Conservation (phyloP, 805 yeast species). For the Metschnikowia picachoensis region DNA sequence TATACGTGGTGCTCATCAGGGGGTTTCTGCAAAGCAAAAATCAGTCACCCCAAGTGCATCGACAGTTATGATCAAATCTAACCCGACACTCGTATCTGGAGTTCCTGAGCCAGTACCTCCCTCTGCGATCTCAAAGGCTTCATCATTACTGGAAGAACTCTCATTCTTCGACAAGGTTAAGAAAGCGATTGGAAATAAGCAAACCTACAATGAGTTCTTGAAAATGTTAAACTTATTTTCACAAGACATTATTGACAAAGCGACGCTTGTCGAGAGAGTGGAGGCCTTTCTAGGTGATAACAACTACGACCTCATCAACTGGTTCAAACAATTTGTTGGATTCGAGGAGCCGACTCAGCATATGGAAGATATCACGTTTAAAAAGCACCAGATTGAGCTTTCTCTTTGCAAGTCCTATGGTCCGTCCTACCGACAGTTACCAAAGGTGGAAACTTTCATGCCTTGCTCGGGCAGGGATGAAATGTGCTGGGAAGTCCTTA, state of each 20-base stretch:
- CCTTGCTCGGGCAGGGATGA: constrained; percentile 98
- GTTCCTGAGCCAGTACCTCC: constrained; percentile 77
- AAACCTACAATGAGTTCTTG: constrained; percentile 86
- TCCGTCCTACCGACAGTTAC: constrained; percentile 88
- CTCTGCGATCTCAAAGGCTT: constrained; percentile 39
- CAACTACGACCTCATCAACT: constrained; percentile 70
- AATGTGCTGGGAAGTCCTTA: constrained; percentile 97
- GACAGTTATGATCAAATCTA: constrained; percentile 28
- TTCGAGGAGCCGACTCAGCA: constrained; percentile 79
- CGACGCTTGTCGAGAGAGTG: constrained; percentile 75
- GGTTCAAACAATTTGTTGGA: constrained; percentile 93
- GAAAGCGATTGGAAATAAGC: constrained; percentile 82
- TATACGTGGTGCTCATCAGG: constrained; percentile 35
- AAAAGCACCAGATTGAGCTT: constrained; percentile 87
- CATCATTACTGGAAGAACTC: constrained; percentile 77
- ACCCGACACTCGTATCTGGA: constrained; percentile 77
- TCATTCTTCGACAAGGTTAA: constrained; percentile 90
- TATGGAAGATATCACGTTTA: constrained; percentile 83
- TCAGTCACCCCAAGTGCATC: constrained; percentile 12
- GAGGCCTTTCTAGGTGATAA: constrained; percentile 79
- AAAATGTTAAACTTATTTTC: constrained; percentile 84
- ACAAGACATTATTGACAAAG: constrained; percentile 84
- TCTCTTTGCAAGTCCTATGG: constrained; percentile 92
- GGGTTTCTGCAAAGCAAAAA: constrained; percentile 10
- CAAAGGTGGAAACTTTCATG: constrained; percentile 91